Conservation (phyloP, 177 flowering plant species). For the Viscum album region DNA sequence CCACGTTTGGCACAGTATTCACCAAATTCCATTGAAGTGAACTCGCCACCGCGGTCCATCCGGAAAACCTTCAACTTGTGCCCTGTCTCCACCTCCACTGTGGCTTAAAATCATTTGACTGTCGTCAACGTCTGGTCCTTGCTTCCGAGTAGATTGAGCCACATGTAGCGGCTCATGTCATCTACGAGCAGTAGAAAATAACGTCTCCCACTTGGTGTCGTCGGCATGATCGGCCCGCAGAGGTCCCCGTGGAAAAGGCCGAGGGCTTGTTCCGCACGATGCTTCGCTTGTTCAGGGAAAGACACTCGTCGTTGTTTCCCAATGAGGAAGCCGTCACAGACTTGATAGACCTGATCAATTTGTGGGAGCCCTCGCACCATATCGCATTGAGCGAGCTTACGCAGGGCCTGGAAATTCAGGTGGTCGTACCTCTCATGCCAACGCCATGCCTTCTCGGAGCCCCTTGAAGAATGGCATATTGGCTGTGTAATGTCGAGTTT, state of each 20-base stretch:
- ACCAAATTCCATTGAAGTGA: conserved; percentile 8
- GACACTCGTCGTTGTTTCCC: conserved; percentile 6
- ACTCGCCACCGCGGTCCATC: conserved; percentile 11
- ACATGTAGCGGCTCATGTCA: not conserved
- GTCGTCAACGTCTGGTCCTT: not conserved
- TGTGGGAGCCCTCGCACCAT: not conserved
- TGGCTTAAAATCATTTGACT: no score
- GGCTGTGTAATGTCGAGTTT: not conserved
- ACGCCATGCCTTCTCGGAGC: not conserved
- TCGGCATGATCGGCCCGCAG: conserved; percentile 11
- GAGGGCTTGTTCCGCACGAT: not conserved
- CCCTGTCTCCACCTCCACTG: conserved; percentile 6
- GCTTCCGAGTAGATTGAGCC: not conserved
- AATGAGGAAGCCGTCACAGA: conserved; percentile 8
- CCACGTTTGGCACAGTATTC: conserved; percentile 6
- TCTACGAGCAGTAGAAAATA: no score
- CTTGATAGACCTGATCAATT: not conserved
- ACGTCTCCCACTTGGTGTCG: conserved; percentile 9
- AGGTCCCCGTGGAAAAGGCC: conserved; percentile 6
- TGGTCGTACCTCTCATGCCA: conserved; percentile 1
- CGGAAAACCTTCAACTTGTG: not conserved
- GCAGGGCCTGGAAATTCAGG: not conserved
- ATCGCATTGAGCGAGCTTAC: not conserved
- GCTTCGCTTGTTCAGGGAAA: conserved; percentile 3
- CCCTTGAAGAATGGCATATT: not conserved